These are phyloP conservation scores for Lepidium africanum DNA, from an alignment of 345 rosid genomes.

Conservation along the genomic window DNA sequence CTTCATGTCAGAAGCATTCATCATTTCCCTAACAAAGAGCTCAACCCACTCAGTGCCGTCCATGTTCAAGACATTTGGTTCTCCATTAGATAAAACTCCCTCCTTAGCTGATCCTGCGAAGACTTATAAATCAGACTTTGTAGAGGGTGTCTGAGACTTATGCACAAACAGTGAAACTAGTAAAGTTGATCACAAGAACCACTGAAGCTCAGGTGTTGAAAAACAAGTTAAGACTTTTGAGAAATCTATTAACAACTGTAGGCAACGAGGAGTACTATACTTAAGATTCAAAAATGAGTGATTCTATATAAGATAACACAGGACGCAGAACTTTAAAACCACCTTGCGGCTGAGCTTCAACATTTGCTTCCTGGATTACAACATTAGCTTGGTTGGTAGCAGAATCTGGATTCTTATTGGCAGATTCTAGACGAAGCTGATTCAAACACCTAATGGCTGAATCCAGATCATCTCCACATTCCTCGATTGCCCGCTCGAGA, in stretches of 20 bases:
- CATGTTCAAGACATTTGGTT: conserved; percentile 28
- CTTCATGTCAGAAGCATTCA: conserved; percentile 59
- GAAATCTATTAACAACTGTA: not conserved
- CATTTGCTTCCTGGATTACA: conserved; percentile 26
- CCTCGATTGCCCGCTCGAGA: conserved; percentile 65
- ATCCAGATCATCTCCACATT: conserved; percentile 84
- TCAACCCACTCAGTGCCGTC: conserved; percentile 82
- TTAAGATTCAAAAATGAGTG: not conserved
- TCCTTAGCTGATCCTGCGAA: conserved; percentile 19
- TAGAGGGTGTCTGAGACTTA: not conserved
- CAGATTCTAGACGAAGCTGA: conserved; percentile 76
- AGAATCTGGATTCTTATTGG: conserved; percentile 23
- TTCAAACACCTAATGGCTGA: conserved; percentile 75
- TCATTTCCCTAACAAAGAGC: conserved; percentile 71
- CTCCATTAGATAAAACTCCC: conserved; percentile 29
- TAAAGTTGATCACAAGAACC: not conserved
- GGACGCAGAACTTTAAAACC: not conserved
- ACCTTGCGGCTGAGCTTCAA: conserved; percentile 47
- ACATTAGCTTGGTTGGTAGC: conserved; percentile 26
- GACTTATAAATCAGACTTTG: not conserved
- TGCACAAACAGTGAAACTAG: not conserved
- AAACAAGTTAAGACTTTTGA: not conserved
- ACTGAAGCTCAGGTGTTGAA: too few relatives aligned
- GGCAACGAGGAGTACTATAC: not conserved
- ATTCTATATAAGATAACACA: not conserved